Evolutionary conservation across 169 alveolate species (phyloP).

Genomic region (Plasmodium ovale): DNA sequence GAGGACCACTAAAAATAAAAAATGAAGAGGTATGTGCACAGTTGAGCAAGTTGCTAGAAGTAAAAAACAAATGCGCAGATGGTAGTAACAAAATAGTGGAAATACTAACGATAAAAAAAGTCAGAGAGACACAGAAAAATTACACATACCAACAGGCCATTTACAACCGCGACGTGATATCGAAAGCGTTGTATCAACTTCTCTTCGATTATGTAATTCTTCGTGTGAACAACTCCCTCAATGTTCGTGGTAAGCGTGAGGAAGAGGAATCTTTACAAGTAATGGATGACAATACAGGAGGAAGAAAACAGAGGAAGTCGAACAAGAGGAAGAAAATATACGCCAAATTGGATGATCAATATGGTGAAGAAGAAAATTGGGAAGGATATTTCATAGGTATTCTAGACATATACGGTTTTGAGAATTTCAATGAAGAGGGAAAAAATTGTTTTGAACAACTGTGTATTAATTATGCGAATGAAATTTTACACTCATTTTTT

Average conservation of each 20-base stretch:
- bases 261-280: neutral
- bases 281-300: neutral
- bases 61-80: slow-evolving; percentile 10
- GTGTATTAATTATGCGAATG: slow-evolving; percentile 92
- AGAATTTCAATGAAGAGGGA: slow-evolving; percentile 85
- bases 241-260: slow-evolving; percentile 6
- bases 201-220: slow-evolving; percentile 82
- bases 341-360: slow-evolving; percentile 15
- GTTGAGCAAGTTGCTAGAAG: slow-evolving; percentile 30
- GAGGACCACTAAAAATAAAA: slow-evolving; percentile 49
- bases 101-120: slow-evolving; percentile 79
- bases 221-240: slow-evolving; percentile 79
- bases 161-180: slow-evolving; percentile 80
- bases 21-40: slow-evolving; percentile 33
- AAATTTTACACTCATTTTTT: slow-evolving; percentile 89
- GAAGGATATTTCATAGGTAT: slow-evolving; percentile 82
- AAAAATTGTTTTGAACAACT: slow-evolving; percentile 91
- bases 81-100: slow-evolving; percentile 72
- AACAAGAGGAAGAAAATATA: slow-evolving; percentile 6
- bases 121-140: slow-evolving; percentile 77
- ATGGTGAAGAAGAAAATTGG: neutral
- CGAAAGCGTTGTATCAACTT: slow-evolving; percentile 82
- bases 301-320: neutral
- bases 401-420: slow-evolving; percentile 91
- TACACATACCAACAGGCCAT: slow-evolving; percentile 81